These are phyloP conservation scores for Ophiostoma sp. DNA, from an alignment of 2,329 filamentous ascomycete genomes.

Conservation along the genomic window DNA sequence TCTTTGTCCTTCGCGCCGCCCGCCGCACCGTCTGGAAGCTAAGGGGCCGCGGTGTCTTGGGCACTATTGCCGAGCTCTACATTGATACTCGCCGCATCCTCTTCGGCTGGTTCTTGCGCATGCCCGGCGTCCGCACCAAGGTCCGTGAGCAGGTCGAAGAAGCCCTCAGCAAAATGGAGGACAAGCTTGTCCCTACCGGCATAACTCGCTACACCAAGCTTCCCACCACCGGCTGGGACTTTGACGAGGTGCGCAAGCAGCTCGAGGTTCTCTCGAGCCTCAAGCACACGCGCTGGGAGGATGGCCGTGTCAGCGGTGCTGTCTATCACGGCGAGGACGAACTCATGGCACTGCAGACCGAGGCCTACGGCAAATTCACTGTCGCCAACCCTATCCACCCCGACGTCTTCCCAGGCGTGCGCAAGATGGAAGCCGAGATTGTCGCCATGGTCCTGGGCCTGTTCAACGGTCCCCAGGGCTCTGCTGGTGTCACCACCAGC, in stretches of 20 bases:
- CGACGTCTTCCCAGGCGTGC: conserved; percentile 93
- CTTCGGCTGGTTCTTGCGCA: conserved; percentile 79
- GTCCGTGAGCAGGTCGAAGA: conserved; percentile 80
- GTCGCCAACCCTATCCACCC: conserved; percentile 96
- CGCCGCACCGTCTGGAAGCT: conserved; percentile 78
- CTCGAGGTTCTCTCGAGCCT: conserved; percentile 72
- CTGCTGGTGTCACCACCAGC: conserved; percentile 81
- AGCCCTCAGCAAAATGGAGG: conserved; percentile 72
- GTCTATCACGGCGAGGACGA: conserved; percentile 92
- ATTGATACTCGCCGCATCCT: conserved; percentile 62
- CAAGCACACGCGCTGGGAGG: conserved; percentile 96
- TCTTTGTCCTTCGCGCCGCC: conserved; percentile 79
- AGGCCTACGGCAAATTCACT: conserved; percentile 90
- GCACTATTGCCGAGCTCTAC: conserved; percentile 71
- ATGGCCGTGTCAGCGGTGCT: conserved; percentile 87
- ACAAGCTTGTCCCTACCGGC: conserved; percentile 72
- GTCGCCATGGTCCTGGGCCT: conserved; percentile 89
- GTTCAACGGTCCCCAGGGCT: conserved; percentile 83
- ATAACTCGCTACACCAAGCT: conserved; percentile 64
- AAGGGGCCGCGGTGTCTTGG: conserved; percentile 80
- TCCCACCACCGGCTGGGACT: conserved; percentile 76
- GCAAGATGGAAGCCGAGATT: conserved; percentile 98
- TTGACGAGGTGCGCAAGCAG: conserved; percentile 74
- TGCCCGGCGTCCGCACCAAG: conserved; percentile 79
- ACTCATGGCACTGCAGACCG: conserved; percentile 76